Evolutionary conservation across 345 rosid species (phyloP).

Genomic region (Cardiospermum halicacabum): DNA sequence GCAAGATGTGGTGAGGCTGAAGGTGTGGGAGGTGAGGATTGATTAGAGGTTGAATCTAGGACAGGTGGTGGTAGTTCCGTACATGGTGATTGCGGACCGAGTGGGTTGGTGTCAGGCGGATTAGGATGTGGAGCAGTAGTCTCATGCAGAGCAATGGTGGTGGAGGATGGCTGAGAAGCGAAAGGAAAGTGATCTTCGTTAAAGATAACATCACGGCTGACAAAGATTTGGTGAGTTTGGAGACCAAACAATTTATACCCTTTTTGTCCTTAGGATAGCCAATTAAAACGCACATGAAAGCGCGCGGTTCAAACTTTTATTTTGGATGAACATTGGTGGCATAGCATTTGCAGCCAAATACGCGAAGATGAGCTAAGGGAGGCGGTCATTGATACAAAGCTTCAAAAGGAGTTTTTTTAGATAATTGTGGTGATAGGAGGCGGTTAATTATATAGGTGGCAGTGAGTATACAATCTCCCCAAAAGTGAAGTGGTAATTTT

Average conservation of each 20-base stretch:
- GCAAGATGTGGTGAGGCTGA: no score
- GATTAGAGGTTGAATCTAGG: no score
- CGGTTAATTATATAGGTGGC: background rate
- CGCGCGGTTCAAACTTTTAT: background rate
- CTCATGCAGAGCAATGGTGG: no score
- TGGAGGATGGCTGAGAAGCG: no score
- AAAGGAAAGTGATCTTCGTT: background rate
- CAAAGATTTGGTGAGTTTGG: background rate
- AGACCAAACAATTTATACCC: background rate
- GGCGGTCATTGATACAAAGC: background rate
- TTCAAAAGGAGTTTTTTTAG: background rate
- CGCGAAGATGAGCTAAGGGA: background rate
- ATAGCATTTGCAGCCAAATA: background rate
- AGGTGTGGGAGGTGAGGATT: no score
- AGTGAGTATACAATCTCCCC: background rate
- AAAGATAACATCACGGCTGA: background rate
- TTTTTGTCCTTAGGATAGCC: background rate
- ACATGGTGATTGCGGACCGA: no score
- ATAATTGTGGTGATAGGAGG: background rate
- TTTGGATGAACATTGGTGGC: background rate
- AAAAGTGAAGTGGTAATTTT: background rate
- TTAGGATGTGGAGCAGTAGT: no score
- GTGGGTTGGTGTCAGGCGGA: no score
- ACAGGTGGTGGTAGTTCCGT: no score
- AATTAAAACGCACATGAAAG: background rate